Percentiles rank a stretch among this genome's conserved stretches.
Evolutionary conservation across 441 rosid genomes (phyloP).

Genomic region (Croton laevigatus): DNA sequence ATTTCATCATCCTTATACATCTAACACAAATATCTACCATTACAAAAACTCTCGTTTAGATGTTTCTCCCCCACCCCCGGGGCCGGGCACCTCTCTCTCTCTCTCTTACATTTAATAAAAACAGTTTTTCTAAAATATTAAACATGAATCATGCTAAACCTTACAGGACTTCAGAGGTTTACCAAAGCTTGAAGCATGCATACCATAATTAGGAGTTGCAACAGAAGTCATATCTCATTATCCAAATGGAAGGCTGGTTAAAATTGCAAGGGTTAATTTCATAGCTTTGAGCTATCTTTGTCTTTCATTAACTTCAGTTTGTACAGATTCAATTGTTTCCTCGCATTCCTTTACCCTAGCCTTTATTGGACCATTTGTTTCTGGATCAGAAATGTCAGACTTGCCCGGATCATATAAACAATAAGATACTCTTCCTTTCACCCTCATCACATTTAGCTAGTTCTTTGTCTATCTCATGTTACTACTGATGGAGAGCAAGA

Average conservation of each 20-base stretch:
- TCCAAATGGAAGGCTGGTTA: slow-evolving; percentile 2
- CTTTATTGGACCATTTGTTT: too few species aligned
- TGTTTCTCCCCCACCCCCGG: too few species aligned
- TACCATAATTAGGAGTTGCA: not conserved
- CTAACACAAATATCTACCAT: not conserved
- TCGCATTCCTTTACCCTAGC: too few species aligned
- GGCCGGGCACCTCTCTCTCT: too few species aligned
- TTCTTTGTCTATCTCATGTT: too few species aligned
- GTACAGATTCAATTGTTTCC: too few species aligned
- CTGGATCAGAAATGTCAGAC: not conserved
- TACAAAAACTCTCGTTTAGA: not conserved
- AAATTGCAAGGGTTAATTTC: not conserved
- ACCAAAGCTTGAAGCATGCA: not conserved
- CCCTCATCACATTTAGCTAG: too few species aligned
- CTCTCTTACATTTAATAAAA: not conserved
- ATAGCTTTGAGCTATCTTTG: not conserved
- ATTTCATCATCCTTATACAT: not conserved
- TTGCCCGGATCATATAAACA: not conserved
- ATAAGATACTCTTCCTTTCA: too few species aligned
- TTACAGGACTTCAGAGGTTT: not conserved
- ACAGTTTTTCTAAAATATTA: not conserved
- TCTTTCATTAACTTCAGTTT: too few species aligned
- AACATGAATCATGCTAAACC: not conserved
- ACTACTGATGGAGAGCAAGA: too few species aligned
- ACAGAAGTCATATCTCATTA: not conserved